Evolutionary conservation across 192 early-diverging fungal genomes (phyloP), one percentile per base, ranked within the genome.

Genomic region (Backusella parvicylindrica): DNA sequence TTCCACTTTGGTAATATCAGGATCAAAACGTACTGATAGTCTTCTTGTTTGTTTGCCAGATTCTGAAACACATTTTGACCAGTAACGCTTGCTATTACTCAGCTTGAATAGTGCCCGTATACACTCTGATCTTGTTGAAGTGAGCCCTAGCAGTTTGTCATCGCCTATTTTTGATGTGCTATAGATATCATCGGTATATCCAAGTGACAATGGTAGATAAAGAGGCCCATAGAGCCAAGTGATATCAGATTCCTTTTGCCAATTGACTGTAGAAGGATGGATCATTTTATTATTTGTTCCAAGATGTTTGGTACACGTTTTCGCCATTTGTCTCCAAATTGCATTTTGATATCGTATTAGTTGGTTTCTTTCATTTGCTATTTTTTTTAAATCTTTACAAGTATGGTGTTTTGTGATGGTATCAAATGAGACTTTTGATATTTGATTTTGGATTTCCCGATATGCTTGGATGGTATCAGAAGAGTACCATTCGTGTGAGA

Each of bases 221-320:
- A 36, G 66, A 4, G 76, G 76, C n/a, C 76, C 76, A 72, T 77
- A 77, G 26, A 78, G 67, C 72, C 66, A 83, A 38, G 81, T 83
- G 21, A 83, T 79, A 47, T 83, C 81, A 11, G 77, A 75, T 49
- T 79, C 81, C 53, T 83, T 83, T 70, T 83, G 81, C 81, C 81
- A 83, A 65, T 83, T 83, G 26, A 83, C 75, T 18, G 60, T 26
- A 32, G 74, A 79, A 23, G 81, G 81, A 60, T 77, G 18, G 1
- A 83, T 68, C 63, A 73, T 63, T 65, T 41, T 12, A 26, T 70
- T 70, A 28, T 16, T 16, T 21, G 26, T 30, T 8, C 68, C 37
- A 11, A 70, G 37, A 6, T 70, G 33, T 21, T 74, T 30, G 13
- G 77, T 83, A 41, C 77, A 79, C 9, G 21, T n/a, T 21, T 23